Base-by-base conservation (phyloP, 768 basidiomycete genomes). In the Chlorophyllum brunneum region DNA sequence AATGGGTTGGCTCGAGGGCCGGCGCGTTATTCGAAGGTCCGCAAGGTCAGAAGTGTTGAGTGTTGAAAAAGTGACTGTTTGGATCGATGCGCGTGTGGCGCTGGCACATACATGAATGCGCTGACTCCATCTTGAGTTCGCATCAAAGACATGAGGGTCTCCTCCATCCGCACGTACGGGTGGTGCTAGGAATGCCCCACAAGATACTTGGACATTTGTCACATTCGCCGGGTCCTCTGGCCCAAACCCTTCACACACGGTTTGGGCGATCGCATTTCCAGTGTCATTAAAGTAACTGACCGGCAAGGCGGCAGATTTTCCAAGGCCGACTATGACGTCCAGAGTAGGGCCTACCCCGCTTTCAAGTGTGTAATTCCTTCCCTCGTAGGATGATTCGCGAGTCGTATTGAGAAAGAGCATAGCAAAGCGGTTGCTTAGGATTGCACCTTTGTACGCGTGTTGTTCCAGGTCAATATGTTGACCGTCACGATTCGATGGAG, bases 111-210 rank as follows among this genome's bases (percentile, higher is more conserved):
- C 34, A 16, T 58, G 56, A 13, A 63, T 4, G 5, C 44, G 49
- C 22, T 63, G 62, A n/a, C 45, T 48, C 60, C 60, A 63, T 4
- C 43, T 59, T 11, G 60, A 63, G 5, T 55, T 54, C 8, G 38
- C 39, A 7, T 22, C 54, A 10, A 51, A 48, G 1, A 52, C 3
- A 15, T 36, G 31, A 2, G 52, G 41, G 41, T 61, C 58, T 11
- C 62, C 62, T 29, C 55, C 57, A 13, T 61, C 62, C 1, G 55
- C 46, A 10, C 62, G 58, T 27, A 50, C 41, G 9, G 60, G 54
- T 1, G 60, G 58, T 1, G 44, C 62, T 2, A 59, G 24, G 26
- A 61, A 55, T 30, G 57, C 23, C 3, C 51, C 51, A 31, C 60
- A 63, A 22, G 44, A 37, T 2, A 63, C 54, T 22, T 57, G 55